phyloP scores from a whole-genome alignment of 2,329 filamentous ascomycete species.

The Cordyceps militaris region DNA sequence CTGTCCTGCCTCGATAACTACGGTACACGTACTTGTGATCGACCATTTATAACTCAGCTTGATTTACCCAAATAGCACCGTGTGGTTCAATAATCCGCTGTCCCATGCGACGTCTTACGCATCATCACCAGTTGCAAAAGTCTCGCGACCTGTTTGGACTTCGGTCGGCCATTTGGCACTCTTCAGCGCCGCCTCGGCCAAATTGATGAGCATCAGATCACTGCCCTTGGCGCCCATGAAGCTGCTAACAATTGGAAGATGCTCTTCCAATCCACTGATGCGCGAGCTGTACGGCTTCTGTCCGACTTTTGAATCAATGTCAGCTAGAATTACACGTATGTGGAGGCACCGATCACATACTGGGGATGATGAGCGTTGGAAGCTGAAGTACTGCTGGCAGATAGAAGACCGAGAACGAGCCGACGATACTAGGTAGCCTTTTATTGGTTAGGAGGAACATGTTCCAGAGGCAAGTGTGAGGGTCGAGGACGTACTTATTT shows the following conservation, averaged over 20 bases:
- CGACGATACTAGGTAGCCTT: constrained; percentile 5
- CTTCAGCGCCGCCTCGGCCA: constrained; percentile 11
- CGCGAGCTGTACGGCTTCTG: constrained; percentile 12
- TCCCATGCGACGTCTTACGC: background rate
- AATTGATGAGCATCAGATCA: constrained; percentile 13
- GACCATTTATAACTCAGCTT: too few species aligned
- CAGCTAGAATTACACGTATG: background rate
- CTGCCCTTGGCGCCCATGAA: constrained; percentile 12
- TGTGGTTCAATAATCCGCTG: background rate
- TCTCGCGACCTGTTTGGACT: constrained; percentile 9
- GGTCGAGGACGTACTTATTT: constrained; percentile 1
- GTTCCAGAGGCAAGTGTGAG: background rate
- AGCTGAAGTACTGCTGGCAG: constrained; percentile 4
- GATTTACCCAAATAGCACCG: too few species aligned
- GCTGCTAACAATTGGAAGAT: constrained; percentile 10
- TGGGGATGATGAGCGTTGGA: constrained; percentile 1
- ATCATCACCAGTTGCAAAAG: constrained; percentile 4
- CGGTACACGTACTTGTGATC: too few species aligned
- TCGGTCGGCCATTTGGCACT: constrained; percentile 12
- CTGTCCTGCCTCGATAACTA: too few species aligned
- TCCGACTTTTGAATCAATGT: constrained; percentile 8
- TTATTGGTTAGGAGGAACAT: constrained; percentile 4
- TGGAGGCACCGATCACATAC: background rate
- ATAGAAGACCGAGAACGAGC: constrained; percentile 4
- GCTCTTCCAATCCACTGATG: constrained; percentile 8